These are phyloP conservation scores for Metarhizium anisopliae DNA, from an alignment of 2,329 filamentous ascomycete species.

Conservation along the genomic window DNA sequence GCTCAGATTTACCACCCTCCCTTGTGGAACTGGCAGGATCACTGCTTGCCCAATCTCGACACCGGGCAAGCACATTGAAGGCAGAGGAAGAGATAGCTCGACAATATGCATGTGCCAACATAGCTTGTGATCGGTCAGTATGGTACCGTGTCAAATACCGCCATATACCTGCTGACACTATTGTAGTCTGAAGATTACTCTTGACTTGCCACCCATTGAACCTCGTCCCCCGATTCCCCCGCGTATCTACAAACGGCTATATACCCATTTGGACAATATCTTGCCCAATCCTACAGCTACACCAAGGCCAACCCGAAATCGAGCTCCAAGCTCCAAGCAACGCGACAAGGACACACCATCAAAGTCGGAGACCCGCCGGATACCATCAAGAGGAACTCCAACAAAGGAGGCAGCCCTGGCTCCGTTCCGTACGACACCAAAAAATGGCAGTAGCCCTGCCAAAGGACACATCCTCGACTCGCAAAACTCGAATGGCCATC, in stretches of 20 bases:
- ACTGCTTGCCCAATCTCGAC: conserved; percentile 71
- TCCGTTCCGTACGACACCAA: conserved; percentile 29
- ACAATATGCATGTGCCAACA: conserved; percentile 73
- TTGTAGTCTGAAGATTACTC: conserved; percentile 59
- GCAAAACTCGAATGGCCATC: conserved; percentile 18
- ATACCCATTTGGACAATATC: conserved; percentile 67
- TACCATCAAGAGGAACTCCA: conserved; percentile 34
- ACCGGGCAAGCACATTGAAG: conserved; percentile 68
- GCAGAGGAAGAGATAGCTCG: conserved; percentile 83
- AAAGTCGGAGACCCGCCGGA: conserved; percentile 19
- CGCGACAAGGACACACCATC: conserved; percentile 16
- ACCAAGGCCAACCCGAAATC: conserved; percentile 19
- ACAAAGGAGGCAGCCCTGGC: conserved; percentile 36
- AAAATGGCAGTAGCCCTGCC: conserved; percentile 28
- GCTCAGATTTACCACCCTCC: conserved; percentile 55
- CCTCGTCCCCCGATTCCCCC: conserved; percentile 71
- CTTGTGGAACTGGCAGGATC: conserved; percentile 64
- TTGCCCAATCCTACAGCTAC: conserved; percentile 39
- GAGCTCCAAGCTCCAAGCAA: conserved; percentile 26
- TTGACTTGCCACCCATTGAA: conserved; percentile 70
- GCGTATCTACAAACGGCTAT: conserved; percentile 75
- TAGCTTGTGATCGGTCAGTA: conserved; percentile 73
- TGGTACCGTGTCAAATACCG: not conserved
- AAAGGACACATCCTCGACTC: conserved; percentile 15
- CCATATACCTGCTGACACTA: not conserved